Evolutionary conservation across 2,329 filamentous ascomycete genomes (phyloP).

Genomic region (Raffaelea ambrosiae): DNA sequence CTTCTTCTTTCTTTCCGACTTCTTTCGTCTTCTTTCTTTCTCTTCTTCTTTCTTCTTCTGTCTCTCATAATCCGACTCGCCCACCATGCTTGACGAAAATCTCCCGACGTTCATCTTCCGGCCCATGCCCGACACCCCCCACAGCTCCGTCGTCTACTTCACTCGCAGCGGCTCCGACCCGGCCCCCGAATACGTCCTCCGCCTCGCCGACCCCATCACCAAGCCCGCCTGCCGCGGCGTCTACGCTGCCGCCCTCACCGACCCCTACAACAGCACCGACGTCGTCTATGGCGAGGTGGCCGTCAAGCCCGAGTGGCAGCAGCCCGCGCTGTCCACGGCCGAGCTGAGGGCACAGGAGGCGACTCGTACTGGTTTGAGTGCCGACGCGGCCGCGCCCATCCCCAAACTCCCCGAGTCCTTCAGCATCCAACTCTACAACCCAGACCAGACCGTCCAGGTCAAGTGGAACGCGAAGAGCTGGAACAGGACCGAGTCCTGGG

Average conservation of each 20-base stretch:
- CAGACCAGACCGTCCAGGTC: slow-evolving; percentile 72
- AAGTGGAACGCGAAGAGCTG: slow-evolving; percentile 66
- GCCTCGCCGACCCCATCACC: slow-evolving; percentile 63
- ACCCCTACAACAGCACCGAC: slow-evolving; percentile 63
- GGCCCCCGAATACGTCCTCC: slow-evolving; percentile 69
- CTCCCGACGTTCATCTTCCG: slow-evolving; percentile 64
- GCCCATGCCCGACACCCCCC: slow-evolving; percentile 41
- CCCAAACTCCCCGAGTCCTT: slow-evolving; percentile 73
- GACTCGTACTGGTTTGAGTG: slow-evolving; percentile 1
- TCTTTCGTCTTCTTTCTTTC: not conserved
- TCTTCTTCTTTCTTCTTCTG: not conserved
- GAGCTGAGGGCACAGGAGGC: slow-evolving; percentile 56
- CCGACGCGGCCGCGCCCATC: slow-evolving; percentile 45
- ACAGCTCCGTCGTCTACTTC: slow-evolving; percentile 50
- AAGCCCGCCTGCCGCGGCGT: slow-evolving; percentile 62
- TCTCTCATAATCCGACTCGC: not conserved
- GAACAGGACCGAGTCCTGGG: slow-evolving; percentile 75
- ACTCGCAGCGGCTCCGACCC: slow-evolving; percentile 73
- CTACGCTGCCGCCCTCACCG: slow-evolving; percentile 79
- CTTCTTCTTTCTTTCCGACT: not conserved
- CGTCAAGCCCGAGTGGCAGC: slow-evolving; percentile 76
- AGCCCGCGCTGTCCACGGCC: slow-evolving; percentile 71
- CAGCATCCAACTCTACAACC: slow-evolving; percentile 85
- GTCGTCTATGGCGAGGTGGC: slow-evolving; percentile 83
- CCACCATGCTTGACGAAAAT: slow-evolving; percentile 81